phyloP scores from a whole-genome alignment of 164 flowering plant species.

The Stephania japonica region DNA sequence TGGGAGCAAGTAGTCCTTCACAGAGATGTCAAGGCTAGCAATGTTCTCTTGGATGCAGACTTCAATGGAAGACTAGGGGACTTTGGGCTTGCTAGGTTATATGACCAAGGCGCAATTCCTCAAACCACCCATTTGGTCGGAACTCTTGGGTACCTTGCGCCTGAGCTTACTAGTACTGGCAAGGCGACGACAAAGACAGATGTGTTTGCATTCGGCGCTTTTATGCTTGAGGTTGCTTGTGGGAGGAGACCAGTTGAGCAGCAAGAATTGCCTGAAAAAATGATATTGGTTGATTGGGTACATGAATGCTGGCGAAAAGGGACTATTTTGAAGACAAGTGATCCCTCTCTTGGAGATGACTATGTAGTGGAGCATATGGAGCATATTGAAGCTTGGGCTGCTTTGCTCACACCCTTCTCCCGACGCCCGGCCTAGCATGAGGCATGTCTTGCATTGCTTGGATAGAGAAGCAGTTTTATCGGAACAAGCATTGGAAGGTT shows the following conservation, averaged over 20 bases:
- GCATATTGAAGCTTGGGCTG: constrained; percentile 39
- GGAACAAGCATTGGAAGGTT: constrained; percentile 12
- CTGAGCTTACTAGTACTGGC: constrained; percentile 47
- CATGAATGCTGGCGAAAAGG: constrained; percentile 29
- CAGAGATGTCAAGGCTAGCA: constrained; percentile 53
- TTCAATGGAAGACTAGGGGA: constrained; percentile 50
- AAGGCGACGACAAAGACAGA: constrained; percentile 47
- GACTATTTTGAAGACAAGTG: constrained; percentile 27
- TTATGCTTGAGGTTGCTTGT: constrained; percentile 45
- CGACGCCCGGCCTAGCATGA: constrained; percentile 43
- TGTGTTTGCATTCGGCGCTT: constrained; percentile 47
- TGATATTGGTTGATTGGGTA: constrained; percentile 46
- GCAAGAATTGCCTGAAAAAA: constrained; percentile 12
- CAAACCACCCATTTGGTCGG: constrained; percentile 54
- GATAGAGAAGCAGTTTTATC: constrained; percentile 38
- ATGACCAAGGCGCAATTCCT: constrained; percentile 33
- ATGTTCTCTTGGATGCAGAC: constrained; percentile 47
- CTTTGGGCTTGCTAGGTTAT: constrained; percentile 52
- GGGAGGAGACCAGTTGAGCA: constrained; percentile 41
- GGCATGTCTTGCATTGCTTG: constrained; percentile 37
- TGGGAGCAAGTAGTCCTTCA: constrained; percentile 54
- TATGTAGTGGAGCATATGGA: constrained; percentile 28
- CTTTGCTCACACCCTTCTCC: constrained; percentile 39
- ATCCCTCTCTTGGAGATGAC: constrained; percentile 22
- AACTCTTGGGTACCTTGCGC: constrained; percentile 61